Conservation (phyloP, 495 filamentous ascomycete genomes). For the Penicillium lividum region DNA sequence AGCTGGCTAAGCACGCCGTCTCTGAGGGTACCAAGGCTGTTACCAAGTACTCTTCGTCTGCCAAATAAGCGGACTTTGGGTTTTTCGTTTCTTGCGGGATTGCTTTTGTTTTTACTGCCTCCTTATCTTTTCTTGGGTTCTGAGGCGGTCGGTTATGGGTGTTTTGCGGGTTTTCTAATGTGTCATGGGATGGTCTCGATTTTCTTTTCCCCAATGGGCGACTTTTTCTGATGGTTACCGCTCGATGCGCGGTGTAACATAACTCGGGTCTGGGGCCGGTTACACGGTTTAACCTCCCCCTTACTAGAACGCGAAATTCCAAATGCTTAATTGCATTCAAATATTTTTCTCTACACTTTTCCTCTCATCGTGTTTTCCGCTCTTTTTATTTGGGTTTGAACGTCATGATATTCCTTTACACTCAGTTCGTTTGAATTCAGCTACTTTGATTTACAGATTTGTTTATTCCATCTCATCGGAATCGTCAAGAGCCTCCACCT, state of each 20-base stretch:
- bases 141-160: constrained; percentile 64
- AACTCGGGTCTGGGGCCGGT: constrained; percentile 56
- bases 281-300: constrained; percentile 36
- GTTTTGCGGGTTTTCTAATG: constrained; percentile 78
- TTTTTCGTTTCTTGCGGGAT: constrained; percentile 49
- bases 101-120: constrained; percentile 51
- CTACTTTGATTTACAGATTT: neutral
- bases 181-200: constrained; percentile 85
- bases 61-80: constrained; percentile 75
- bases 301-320: constrained; percentile 49
- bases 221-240: constrained; percentile 64
- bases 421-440: neutral
- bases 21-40: constrained; percentile 99
- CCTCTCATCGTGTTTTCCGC: constrained; percentile 7
- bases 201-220: constrained; percentile 60
- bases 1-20: constrained; percentile 98
- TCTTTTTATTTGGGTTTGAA: too few relatives aligned
- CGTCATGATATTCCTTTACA: too few relatives aligned
- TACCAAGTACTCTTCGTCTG: constrained; percentile 99
- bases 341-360: constrained; percentile 18
- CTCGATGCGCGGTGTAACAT: constrained; percentile 77
- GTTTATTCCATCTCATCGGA: constrained; percentile 47
- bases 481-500: constrained; percentile 86
- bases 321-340: constrained; percentile 56
- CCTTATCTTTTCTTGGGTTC: constrained; percentile 55